Conservation (phyloP, 345 rosid species). For the Physaria fendleri region DNA sequence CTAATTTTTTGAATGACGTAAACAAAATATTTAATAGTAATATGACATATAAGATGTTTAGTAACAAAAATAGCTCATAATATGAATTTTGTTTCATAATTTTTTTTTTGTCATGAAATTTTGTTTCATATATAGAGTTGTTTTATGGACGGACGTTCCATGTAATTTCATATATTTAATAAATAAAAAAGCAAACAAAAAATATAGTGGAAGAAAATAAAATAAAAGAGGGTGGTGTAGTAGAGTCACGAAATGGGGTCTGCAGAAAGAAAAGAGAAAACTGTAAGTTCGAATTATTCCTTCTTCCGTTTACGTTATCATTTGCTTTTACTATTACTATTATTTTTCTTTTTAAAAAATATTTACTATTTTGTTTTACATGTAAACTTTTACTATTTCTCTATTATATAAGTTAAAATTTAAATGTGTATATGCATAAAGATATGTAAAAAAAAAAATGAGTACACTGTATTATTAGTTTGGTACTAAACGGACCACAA, state of each 20-base stretch:
- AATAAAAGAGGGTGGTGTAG: neutral
- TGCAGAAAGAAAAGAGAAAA: conserved; percentile 42
- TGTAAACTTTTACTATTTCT: neutral
- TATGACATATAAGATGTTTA: too few relatives aligned
- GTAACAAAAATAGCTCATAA: neutral
- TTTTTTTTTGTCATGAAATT: too few relatives aligned
- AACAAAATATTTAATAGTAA: too few relatives aligned
- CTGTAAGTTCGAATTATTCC: conserved; percentile 79
- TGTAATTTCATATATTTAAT: neutral
- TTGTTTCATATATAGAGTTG: neutral
- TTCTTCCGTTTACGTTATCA: conserved; percentile 50
- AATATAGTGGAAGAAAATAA: neutral
- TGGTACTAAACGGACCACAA: conserved; percentile 27
- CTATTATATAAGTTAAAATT: too few relatives aligned
- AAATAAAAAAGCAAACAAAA: neutral
- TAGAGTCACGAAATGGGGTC: conserved; percentile 34
- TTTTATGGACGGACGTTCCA: neutral
- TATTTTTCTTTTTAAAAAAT: conserved; percentile 21
- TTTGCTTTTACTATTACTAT: conserved; percentile 47
- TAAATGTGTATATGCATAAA: too few relatives aligned
- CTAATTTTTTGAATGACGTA: too few relatives aligned
- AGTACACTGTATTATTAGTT: neutral
- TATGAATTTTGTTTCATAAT: neutral
- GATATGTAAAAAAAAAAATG: too few relatives aligned
- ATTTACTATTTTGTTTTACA: neutral